Evolutionary conservation across 441 rosid genomes (phyloP).

Genomic region (Bocquillonia castaneifolia): DNA sequence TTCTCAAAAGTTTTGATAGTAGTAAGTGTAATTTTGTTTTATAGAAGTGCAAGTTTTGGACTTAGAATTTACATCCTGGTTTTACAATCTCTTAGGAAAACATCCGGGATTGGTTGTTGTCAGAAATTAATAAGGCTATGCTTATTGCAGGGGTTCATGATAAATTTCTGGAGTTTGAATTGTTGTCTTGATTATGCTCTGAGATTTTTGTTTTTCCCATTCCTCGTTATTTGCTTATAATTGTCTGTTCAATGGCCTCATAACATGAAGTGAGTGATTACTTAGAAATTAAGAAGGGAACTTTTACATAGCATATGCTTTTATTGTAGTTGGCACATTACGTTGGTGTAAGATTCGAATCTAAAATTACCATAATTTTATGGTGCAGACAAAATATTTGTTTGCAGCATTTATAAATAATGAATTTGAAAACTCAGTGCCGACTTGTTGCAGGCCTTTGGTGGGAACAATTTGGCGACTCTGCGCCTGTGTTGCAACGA

Average conservation of each 20-base stretch:
- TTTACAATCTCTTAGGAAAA: background rate
- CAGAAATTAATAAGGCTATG: background rate
- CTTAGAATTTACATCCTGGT: background rate
- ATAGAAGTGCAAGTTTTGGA: background rate
- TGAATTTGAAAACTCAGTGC: slow-evolving; percentile 5
- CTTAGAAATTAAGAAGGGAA: too few species aligned
- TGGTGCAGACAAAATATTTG: background rate
- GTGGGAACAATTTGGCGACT: slow-evolving; percentile 95
- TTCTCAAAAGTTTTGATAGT: background rate
- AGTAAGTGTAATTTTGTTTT: background rate
- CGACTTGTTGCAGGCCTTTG: slow-evolving; percentile 52
- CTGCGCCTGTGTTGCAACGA: slow-evolving; percentile 73
- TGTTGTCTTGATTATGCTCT: background rate
- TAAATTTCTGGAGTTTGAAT: background rate
- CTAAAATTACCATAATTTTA: background rate
- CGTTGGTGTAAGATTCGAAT: background rate
- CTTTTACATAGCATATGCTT: too few species aligned
- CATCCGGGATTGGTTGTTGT: background rate
- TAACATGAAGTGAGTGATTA: too few species aligned
- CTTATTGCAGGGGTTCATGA: background rate
- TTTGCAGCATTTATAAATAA: slow-evolving; percentile 7
- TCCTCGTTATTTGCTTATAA: too few species aligned
- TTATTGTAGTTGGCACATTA: too few species aligned
- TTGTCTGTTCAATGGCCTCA: too few species aligned
- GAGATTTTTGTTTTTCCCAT: background rate